phyloP scores from a whole-genome alignment of 345 rosid genomes.

The Eucalyptus erythrocorys region DNA sequence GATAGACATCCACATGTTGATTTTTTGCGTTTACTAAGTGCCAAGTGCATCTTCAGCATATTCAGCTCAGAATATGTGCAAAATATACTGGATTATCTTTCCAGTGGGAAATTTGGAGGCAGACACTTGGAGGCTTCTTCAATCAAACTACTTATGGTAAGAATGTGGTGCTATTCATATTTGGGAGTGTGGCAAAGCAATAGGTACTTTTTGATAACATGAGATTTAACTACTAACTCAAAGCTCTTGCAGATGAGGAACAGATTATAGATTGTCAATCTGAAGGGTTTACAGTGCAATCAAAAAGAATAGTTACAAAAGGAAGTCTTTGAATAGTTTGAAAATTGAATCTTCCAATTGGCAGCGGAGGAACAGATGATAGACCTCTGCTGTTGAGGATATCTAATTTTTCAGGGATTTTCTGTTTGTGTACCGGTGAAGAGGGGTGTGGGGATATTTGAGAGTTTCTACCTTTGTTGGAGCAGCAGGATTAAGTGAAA shows the following conservation, averaged over 20 bases:
- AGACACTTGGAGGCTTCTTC: conserved; percentile 35
- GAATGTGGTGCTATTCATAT: conserved; percentile 1
- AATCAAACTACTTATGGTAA: conserved; percentile 66
- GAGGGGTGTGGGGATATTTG: neutral
- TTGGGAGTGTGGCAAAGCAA: neutral
- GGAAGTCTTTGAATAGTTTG: neutral
- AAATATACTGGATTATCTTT: conserved; percentile 47
- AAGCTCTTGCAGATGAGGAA: neutral
- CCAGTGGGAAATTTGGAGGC: conserved; percentile 14
- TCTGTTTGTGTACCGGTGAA: neutral
- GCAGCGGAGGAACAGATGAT: neutral
- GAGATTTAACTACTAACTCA: neutral
- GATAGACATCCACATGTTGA: conserved; percentile 59
- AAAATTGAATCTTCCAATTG: neutral
- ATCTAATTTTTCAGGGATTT: neutral
- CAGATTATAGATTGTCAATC: neutral
- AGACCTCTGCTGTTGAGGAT: neutral
- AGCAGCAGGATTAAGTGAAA: neutral
- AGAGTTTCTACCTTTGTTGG: neutral
- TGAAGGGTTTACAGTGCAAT: neutral
- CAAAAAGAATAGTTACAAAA: neutral
- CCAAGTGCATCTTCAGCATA: conserved; percentile 63
- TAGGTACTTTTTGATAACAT: neutral
- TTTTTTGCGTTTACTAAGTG: conserved; percentile 50
- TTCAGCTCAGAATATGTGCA: conserved; percentile 57